Conservation (phyloP, 2,329 filamentous ascomycete genomes). For the Ceratocystis lukuohia region DNA sequence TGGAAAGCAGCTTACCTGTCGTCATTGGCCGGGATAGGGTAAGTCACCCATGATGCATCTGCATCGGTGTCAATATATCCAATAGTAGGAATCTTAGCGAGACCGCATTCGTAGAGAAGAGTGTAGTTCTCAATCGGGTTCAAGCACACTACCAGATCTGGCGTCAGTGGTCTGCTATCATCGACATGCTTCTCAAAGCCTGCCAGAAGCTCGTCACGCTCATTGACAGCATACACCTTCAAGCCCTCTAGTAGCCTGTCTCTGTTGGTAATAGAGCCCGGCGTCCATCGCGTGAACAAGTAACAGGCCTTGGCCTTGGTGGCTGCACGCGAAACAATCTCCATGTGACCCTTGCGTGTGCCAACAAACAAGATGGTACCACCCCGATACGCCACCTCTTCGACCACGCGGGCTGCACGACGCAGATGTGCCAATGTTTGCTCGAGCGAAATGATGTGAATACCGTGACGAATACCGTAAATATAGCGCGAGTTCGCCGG, state of each 20-base stretch:
- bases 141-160: slow-evolving; percentile 82
- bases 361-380: slow-evolving; percentile 86
- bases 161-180: slow-evolving; percentile 55
- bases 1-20: slow-evolving; percentile 52
- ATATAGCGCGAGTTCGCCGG: slow-evolving; percentile 90
- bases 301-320: slow-evolving; percentile 68
- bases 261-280: slow-evolving; percentile 83
- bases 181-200: slow-evolving; percentile 54
- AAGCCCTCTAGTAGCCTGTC: slow-evolving; percentile 69
- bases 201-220: slow-evolving; percentile 45
- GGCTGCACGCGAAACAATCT: slow-evolving; percentile 68
- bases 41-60: slow-evolving; percentile 87
- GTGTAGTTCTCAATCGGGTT: slow-evolving; percentile 90
- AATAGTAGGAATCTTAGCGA: slow-evolving; percentile 83
- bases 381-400: slow-evolving; percentile 68
- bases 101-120: slow-evolving; percentile 77
- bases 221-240: slow-evolving; percentile 61
- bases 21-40: slow-evolving; percentile 92
- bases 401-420: slow-evolving; percentile 83
- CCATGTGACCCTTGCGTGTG: slow-evolving; percentile 67
- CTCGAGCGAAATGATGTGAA: slow-evolving; percentile 90
- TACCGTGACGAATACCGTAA: slow-evolving; percentile 71
- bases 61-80: slow-evolving; percentile 89
- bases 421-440: slow-evolving; percentile 76
- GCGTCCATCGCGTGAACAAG: slow-evolving; percentile 84